A percentile compares a stretch with the other conserved stretches of the same genome.
Conservation (phyloP, 768 basidiomycete genomes). For the Rhodotorula toruloides region DNA sequence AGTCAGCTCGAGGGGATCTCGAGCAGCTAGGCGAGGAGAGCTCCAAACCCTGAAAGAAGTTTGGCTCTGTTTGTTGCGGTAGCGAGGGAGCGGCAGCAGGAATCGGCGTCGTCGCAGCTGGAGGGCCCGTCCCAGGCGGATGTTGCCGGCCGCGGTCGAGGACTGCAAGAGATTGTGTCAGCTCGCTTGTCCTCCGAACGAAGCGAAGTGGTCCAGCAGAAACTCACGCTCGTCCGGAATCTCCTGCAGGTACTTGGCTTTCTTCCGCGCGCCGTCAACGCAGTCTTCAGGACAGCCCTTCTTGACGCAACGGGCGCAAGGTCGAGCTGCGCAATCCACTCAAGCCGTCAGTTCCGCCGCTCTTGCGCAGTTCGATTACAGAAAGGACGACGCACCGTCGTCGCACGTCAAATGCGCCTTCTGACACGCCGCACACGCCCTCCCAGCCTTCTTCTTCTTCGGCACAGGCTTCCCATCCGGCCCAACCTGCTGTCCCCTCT, state of each 20-base stretch:
- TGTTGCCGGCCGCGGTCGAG: slow-evolving; percentile 5
- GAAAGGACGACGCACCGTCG: slow-evolving; percentile 63
- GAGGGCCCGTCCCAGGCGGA: not conserved
- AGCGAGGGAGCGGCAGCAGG: slow-evolving; percentile 17
- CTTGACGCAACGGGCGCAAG: slow-evolving; percentile 92
- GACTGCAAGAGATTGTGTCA: too few species aligned
- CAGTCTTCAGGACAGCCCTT: slow-evolving; percentile 83
- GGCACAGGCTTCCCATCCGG: slow-evolving; percentile 20
- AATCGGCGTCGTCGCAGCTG: not conserved
- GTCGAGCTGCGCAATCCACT: slow-evolving; percentile 65
- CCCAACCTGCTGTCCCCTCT: slow-evolving; percentile 3
- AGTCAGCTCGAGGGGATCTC: too few species aligned
- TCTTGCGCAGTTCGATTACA: not conserved
- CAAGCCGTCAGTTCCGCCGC: not conserved
- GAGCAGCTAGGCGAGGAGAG: too few species aligned
- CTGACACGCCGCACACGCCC: slow-evolving; percentile 93
- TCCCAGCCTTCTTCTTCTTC: slow-evolving; percentile 81
- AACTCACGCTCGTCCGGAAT: slow-evolving; percentile 78
- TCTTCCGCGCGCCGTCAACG: slow-evolving; percentile 91
- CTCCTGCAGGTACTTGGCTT: slow-evolving; percentile 93
- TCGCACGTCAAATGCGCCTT: slow-evolving; percentile 98
- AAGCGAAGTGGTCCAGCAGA: too few species aligned
- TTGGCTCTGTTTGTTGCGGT: not conserved
- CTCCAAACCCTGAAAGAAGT: not conserved
- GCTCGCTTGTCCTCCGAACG: too few species aligned